Base-by-base conservation (phyloP, 352 stramenopile species). In the Sclerospora graminicola region DNA sequence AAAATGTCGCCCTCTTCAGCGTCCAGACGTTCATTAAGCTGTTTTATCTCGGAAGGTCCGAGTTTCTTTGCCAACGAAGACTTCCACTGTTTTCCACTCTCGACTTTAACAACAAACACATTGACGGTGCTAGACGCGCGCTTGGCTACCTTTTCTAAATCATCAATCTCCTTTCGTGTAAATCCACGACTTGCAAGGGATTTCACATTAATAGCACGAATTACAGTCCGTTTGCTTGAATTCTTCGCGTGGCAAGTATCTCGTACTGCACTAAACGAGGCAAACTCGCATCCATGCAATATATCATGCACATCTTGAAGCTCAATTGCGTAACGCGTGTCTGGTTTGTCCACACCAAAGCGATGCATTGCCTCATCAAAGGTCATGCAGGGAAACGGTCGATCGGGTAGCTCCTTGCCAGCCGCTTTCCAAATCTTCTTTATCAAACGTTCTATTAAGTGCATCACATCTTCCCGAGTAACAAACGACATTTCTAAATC, bases 401-500 rank as follows among this genome's bases (percentile, higher is more conserved):
- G 52, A 19, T 48, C 44, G 0, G 60, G 44, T 9, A 85, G 52
- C 9, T 68, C 51, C 20, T 79, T 77, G 32, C 49, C 66, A 0
- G 71, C 74, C 0, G 67, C 48, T 38, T 63, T 62, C 75, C 65
- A 89, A 24, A 87, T 84, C 24, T 60, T 14, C 49, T 78, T 75
- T 3, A 94, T 63, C 27, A 93, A 56, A 28, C 64, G 64, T 54
- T 95, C 80, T 38, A 89, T 71, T 1, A 91, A 51, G 1, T 56
- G 38, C 67, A 89, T 87, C 16, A 95, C 57, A 40, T 91, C 80
- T 3, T 82, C 53, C 10, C 68, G 67, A 19, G 63, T 74, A 8
- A 85, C 79, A 37, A 90, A 95, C 8, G 75, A 82, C 82, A 96
- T 89, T 54, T 96, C 85, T 10, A 96, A 24, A 66, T 96, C 85